Base-by-base conservation (phyloP, 169 alveolate genomes). In the Eimeria acervulina region DNA sequence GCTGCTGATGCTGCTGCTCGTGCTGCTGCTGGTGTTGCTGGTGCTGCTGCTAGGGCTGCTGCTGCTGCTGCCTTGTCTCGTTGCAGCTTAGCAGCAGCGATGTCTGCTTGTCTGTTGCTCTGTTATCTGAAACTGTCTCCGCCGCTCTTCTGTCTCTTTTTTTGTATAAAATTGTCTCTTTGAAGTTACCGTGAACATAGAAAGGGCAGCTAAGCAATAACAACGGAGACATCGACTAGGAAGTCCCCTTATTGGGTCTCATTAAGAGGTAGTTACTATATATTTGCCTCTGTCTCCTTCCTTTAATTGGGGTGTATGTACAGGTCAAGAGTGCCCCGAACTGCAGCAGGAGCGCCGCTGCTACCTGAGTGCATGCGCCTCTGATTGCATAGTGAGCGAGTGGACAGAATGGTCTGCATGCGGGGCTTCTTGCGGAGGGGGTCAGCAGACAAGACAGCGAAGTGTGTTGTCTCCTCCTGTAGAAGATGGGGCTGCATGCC, bases 341-440 rank as follows among this genome's bases (percentile, higher is more conserved):
- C 83, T 76, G 15, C 83, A 63, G 3, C 92, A 88, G 91, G 90
- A 81, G 59, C 95, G 91, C 42, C 83, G 74, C 31, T 95, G 96
- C 70, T 83, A 91, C 66, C 55, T 70, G 90, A 95, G 90, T 31
- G 68, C 95, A n/a, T 96, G 97, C 74, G 88, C 85, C 36, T 28
- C 88, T 33, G 96, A 90, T 78, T 97, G 97, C 81, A 70, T 42
- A 36, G 97, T 95, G 72, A 94, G 96, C 72, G 96, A 93, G 70
- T 97, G 97, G 97, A 61, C 90, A 21, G 91, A 68, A 31, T 97
- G 97, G 97, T 70, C 96, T 31, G 90, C 68, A 36, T 97, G 97
- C 84, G 90, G 96, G 36, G 96, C 96, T 33, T 81, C 97, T 1
- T 97, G 97, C 59, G 97, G 97, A 0, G 97, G 97, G 47, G 97